Evolutionary conservation across 1,139 yeast genomes (phyloP).

Genomic region (Debaryomyces psychrophilus): DNA sequence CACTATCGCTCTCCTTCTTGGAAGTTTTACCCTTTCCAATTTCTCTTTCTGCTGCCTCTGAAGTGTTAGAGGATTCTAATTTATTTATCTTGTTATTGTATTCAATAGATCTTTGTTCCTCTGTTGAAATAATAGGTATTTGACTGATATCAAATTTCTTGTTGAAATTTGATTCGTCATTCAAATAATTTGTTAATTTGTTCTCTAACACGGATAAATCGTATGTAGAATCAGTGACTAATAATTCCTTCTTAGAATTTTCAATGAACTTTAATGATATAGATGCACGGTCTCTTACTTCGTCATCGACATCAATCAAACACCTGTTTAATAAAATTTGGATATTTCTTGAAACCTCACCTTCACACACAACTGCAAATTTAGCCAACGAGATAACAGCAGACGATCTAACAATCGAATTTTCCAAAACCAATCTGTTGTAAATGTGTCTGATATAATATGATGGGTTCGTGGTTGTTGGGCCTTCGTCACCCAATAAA

Average conservation of each 20-base stretch:
- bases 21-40: conserved; percentile 11
- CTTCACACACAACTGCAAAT: conserved; percentile 81
- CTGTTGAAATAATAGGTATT: conserved; percentile 64
- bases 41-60: conserved; percentile 16
- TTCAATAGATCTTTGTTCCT: conserved; percentile 64
- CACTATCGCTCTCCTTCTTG: conserved; percentile 18
- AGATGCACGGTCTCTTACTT: conserved; percentile 97
- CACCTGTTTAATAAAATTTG: conserved; percentile 79
- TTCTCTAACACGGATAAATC: conserved; percentile 78
- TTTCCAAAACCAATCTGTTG: conserved; percentile 94
- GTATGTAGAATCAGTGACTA: conserved; percentile 69
- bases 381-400: conserved; percentile 93
- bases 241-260: conserved; percentile 52
- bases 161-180: conserved; percentile 58
- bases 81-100: conserved; percentile 59
- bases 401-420: conserved; percentile 91
- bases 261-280: conserved; percentile 72
- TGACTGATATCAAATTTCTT: conserved; percentile 70
- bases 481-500: conserved; percentile 93
- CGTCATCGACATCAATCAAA: conserved; percentile 88
- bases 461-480: conserved; percentile 82
- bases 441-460: conserved; percentile 93
- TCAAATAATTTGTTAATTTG: conserved; percentile 73
- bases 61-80: conserved; percentile 34
- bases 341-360: conserved; percentile 67